These are phyloP conservation scores for Collybiopsis luxurians DNA, from an alignment of 768 basidiomycete species.

Conservation along the genomic window DNA sequence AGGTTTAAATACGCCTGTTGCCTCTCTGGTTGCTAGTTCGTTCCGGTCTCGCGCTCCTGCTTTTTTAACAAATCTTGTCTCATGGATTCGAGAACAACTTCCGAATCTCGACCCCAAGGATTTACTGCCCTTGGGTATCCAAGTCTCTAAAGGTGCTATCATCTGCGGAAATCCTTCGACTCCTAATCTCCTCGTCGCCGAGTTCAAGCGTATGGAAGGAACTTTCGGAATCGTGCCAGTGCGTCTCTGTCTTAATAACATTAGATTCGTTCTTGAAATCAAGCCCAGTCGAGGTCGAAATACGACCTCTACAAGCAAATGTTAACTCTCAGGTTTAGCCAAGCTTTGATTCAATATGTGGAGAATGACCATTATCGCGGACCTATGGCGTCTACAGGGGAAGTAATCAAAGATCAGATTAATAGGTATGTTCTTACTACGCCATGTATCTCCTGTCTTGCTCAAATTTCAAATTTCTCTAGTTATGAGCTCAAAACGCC, in stretches of 20 bases:
- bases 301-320: constrained; percentile 83
- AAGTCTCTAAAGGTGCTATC: constrained; percentile 76
- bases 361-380: constrained; percentile 76
- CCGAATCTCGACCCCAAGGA: constrained; percentile 79
- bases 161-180: constrained; percentile 86
- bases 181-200: constrained; percentile 74
- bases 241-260: constrained; percentile 20
- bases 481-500: constrained; percentile 24
- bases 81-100: constrained; percentile 58
- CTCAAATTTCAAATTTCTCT: constrained; percentile 1
- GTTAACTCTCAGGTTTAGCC: constrained; percentile 67
- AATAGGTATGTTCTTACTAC: constrained; percentile 34
- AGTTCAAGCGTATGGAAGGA: constrained; percentile 76
- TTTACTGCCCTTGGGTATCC: constrained; percentile 82
- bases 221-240: constrained; percentile 80
- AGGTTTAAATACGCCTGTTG: constrained; percentile 2
- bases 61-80: constrained; percentile 36
- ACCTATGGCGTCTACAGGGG: constrained; percentile 65
- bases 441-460: background rate
- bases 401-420: constrained; percentile 55
- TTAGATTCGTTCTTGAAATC: constrained; percentile 1
- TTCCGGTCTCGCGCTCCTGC: constrained; percentile 29
- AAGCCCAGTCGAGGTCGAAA: constrained; percentile 68
- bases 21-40: constrained; percentile 22
- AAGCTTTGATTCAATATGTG: constrained; percentile 60